Evolutionary conservation across 2,329 filamentous ascomycete genomes (phyloP).

Genomic region (Cercospora nicotianae): DNA sequence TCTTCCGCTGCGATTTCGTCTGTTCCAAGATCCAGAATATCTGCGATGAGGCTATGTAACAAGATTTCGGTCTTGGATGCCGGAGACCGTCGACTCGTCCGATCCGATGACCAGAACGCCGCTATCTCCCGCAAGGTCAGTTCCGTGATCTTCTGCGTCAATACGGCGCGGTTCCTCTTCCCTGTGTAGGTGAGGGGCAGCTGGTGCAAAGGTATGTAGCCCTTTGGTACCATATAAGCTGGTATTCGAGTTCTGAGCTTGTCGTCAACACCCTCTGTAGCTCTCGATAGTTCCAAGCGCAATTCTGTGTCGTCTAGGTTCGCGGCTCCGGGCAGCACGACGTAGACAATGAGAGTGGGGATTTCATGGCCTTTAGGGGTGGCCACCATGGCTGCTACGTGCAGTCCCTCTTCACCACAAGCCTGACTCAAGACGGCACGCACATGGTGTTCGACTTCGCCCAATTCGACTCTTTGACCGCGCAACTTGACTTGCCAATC

Average conservation of each 20-base stretch:
- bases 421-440: background rate
- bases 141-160: constrained; percentile 3
- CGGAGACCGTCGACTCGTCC: background rate
- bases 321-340: background rate
- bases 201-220: background rate
- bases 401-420: background rate
- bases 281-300: background rate
- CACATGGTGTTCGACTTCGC: constrained; percentile 62
- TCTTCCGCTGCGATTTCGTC: constrained; percentile 32
- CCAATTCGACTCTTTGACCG: constrained; percentile 73
- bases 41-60: constrained; percentile 10
- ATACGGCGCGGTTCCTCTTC: background rate
- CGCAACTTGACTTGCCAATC: constrained; percentile 78
- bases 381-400: constrained; percentile 1
- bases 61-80: background rate
- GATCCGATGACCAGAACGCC: background rate
- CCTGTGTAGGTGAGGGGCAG: constrained; percentile 2
- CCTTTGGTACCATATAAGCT: constrained; percentile 8
- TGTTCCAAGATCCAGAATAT: constrained; percentile 4
- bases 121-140: constrained; percentile 5
- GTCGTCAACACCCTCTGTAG: background rate
- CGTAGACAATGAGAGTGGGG: background rate
- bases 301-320: background rate
- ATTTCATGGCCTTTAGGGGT: background rate
- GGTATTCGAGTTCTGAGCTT: background rate